Evolutionary conservation across 73 alveolate genomes (phyloP).

Genomic region (Effrenium voratum): DNA sequence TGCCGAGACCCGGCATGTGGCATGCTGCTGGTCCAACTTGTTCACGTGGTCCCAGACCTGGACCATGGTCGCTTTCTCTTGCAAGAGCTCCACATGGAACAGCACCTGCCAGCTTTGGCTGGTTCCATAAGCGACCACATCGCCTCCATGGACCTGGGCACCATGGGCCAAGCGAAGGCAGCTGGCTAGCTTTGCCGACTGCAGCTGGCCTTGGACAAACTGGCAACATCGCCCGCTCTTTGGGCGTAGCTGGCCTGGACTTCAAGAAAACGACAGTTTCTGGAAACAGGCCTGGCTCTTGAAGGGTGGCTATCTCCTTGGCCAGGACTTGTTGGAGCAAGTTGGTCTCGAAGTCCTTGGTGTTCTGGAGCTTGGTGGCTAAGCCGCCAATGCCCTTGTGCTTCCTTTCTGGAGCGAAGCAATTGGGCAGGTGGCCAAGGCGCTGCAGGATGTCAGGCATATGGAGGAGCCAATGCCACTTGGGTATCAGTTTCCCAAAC

Average conservation of each 20-base stretch:
- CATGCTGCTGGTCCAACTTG: not conserved
- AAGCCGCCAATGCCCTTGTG: conserved; percentile 4
- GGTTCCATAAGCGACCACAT: not conserved
- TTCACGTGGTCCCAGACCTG: not conserved
- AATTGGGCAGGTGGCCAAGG: not conserved
- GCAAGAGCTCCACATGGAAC: not conserved
- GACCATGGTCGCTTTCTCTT: not conserved
- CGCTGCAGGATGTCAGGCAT: not conserved
- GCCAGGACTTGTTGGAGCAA: conserved; percentile 19
- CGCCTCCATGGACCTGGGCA: not conserved
- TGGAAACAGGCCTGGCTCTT: not conserved
- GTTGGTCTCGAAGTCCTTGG: not conserved
- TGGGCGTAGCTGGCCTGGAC: not conserved
- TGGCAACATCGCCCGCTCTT: not conserved
- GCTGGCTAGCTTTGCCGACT: not conserved
- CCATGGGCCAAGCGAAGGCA: not conserved
- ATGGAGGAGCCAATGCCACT: conserved; percentile 49
- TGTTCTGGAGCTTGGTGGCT: not conserved
- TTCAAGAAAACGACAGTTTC: not conserved
- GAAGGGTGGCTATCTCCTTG: conserved; percentile 15
- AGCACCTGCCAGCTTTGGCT: not conserved
- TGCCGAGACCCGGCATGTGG: not conserved
- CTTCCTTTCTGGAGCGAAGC: conserved; percentile 34
- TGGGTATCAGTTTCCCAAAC: not conserved
- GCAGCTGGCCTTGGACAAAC: not conserved